These are phyloP conservation scores for Yarrowia sp. DNA, from an alignment of 805 yeast species.

Conservation along the genomic window DNA sequence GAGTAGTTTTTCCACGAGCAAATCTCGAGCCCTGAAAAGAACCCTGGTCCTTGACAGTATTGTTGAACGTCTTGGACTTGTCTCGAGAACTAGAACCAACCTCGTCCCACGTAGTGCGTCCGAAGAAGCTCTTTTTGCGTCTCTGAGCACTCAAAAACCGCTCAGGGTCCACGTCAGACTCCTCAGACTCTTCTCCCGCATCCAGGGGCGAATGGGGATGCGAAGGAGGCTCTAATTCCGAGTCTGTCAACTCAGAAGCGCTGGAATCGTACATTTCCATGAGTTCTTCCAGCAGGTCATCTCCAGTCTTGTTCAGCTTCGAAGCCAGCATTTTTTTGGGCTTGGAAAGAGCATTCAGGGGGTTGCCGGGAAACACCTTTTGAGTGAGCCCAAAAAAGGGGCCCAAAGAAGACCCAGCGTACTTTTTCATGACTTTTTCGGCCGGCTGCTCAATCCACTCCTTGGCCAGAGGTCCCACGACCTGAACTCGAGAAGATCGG, in stretches of 20 bases:
- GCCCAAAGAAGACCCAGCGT: slow-evolving; percentile 1
- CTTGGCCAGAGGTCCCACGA: slow-evolving; percentile 38
- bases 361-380: not conserved
- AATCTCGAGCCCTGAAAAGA: slow-evolving; percentile 4
- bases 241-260: not conserved
- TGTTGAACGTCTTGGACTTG: slow-evolving; percentile 14
- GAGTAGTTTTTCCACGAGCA: not conserved
- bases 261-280: slow-evolving; percentile 20
- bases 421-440: slow-evolving; percentile 2
- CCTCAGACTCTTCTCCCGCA: not conserved
- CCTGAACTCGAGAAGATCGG: slow-evolving; percentile 34
- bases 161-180: not conserved
- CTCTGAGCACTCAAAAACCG: slow-evolving; percentile 9
- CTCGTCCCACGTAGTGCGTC: slow-evolving; percentile 1
- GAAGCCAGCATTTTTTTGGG: slow-evolving; percentile 6
- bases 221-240: not conserved
- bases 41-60: not conserved
- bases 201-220: not conserved
- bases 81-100: not conserved
- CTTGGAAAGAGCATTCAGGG: not conserved
- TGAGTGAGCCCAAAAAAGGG: slow-evolving; percentile 3
- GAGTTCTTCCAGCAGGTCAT: slow-evolving; percentile 14
- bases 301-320: not conserved
- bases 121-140: not conserved
- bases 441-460: slow-evolving; percentile 29